Evolutionary conservation across 164 flowering plant genomes (phyloP).

Genomic region (Macadamia integrifolia): DNA sequence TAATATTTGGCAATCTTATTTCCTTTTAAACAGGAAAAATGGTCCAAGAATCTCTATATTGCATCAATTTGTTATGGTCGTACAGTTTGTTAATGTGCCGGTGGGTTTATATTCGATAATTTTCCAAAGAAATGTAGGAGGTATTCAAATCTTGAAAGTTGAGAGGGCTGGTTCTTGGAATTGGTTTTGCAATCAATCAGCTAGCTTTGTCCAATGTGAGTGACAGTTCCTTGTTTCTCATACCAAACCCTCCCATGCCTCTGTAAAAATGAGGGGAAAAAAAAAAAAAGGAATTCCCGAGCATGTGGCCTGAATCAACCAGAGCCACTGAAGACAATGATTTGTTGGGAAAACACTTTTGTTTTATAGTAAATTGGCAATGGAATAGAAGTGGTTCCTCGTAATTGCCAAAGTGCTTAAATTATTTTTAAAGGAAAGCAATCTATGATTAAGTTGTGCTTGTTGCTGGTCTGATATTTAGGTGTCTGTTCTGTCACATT

Average conservation of each 20-base stretch:
- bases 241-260: neutral
- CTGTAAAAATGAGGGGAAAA: conserved; percentile 1
- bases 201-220: conserved; percentile 9
- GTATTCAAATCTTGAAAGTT: conserved; percentile 15
- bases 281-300: neutral
- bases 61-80: conserved; percentile 76
- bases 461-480: neutral
- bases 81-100: conserved; percentile 42
- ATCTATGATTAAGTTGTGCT: neutral
- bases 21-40: conserved; percentile 53
- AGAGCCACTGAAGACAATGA: neutral
- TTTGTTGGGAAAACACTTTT: conserved; percentile 1
- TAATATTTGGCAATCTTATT: neutral
- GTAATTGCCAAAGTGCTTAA: conserved; percentile 6
- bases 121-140: conserved; percentile 6
- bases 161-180: conserved; percentile 2
- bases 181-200: neutral
- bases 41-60: conserved; percentile 77
- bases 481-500: too few relatives aligned
- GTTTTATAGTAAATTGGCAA: conserved; percentile 6
- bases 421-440: neutral
- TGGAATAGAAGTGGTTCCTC: conserved; percentile 5
- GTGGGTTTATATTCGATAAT: conserved; percentile 6
- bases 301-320: neutral
- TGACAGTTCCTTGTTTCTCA: conserved; percentile 1